These are phyloP conservation scores for Ploettnerulaceae sp. DNA, from an alignment of 2,329 filamentous ascomycete species.

Conservation along the genomic window DNA sequence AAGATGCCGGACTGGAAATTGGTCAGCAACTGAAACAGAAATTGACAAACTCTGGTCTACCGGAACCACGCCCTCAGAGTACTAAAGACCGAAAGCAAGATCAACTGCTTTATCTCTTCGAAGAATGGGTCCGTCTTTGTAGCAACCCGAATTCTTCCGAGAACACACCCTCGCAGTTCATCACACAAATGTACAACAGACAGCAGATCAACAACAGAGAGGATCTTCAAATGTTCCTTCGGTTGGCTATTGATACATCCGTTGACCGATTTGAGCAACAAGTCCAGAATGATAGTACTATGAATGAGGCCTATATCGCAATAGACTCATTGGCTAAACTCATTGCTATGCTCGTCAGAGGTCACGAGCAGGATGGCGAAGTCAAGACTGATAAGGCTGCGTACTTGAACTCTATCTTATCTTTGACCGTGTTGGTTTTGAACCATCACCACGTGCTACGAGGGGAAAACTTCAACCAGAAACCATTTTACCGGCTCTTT, in stretches of 20 bases:
- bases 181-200: constrained; percentile 74
- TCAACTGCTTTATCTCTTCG: constrained; percentile 91
- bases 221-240: constrained; percentile 74
- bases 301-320: constrained; percentile 52
- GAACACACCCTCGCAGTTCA: constrained; percentile 67
- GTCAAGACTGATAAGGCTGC: constrained; percentile 58
- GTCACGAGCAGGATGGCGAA: constrained; percentile 56
- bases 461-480: constrained; percentile 77
- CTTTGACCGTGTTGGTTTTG: constrained; percentile 73
- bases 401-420: constrained; percentile 73
- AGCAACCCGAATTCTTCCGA: constrained; percentile 73
- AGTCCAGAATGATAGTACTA: constrained; percentile 53
- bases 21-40: constrained; percentile 69
- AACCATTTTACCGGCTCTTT: constrained; percentile 87
- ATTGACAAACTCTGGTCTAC: constrained; percentile 49
- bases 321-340: constrained; percentile 82
- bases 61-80: constrained; percentile 47
- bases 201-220: constrained; percentile 69
- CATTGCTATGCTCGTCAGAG: constrained; percentile 68
- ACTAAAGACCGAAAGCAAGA: constrained; percentile 64
- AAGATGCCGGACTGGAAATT: constrained; percentile 61
- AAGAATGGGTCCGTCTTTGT: constrained; percentile 85
- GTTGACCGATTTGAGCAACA: constrained; percentile 72
- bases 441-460: constrained; percentile 80
- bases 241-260: constrained; percentile 74